These are phyloP conservation scores for Purpureocillium takamizusanense DNA, from an alignment of 2,329 filamentous ascomycete genomes.

Conservation along the genomic window DNA sequence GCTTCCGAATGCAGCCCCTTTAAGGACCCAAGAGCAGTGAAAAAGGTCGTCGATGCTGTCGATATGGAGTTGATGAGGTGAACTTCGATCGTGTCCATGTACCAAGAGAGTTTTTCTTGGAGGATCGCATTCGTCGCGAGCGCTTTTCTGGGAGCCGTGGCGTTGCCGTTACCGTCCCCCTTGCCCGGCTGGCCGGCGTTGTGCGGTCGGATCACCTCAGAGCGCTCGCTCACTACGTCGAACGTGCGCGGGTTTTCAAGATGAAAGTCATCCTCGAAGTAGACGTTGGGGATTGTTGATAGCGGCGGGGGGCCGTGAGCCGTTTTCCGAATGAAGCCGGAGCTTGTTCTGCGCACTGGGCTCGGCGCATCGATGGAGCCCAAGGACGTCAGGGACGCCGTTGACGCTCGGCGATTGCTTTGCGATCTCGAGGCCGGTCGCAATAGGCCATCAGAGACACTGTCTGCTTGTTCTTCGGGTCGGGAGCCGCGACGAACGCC, in stretches of 20 bases:
- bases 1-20: slow-evolving; percentile 88
- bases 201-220: slow-evolving; percentile 77
- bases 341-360: slow-evolving; percentile 34
- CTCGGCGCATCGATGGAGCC: slow-evolving; percentile 38
- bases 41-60: slow-evolving; percentile 90
- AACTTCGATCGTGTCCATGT: slow-evolving; percentile 98
- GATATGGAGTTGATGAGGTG: slow-evolving; percentile 96
- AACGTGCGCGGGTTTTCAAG: slow-evolving; percentile 94
- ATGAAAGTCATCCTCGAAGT: slow-evolving; percentile 92
- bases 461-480: slow-evolving; percentile 32
- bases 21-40: slow-evolving; percentile 83
- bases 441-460: slow-evolving; percentile 34
- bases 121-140: slow-evolving; percentile 93
- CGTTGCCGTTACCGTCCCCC: slow-evolving; percentile 45
- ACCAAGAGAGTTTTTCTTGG: slow-evolving; percentile 98
- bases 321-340: slow-evolving; percentile 45
- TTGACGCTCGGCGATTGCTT: slow-evolving; percentile 22
- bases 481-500: slow-evolving; percentile 30
- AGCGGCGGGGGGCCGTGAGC: slow-evolving; percentile 72
- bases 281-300: slow-evolving; percentile 85
- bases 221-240: slow-evolving; percentile 91
- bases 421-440: slow-evolving; percentile 27
- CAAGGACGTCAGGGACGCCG: slow-evolving; percentile 38
- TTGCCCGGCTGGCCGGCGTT: slow-evolving; percentile 46
- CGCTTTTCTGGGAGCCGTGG: slow-evolving; percentile 62